These are phyloP conservation scores for Fusarium oxysporum DNA, from an alignment of 2,329 filamentous ascomycete genomes.

Conservation along the genomic window DNA sequence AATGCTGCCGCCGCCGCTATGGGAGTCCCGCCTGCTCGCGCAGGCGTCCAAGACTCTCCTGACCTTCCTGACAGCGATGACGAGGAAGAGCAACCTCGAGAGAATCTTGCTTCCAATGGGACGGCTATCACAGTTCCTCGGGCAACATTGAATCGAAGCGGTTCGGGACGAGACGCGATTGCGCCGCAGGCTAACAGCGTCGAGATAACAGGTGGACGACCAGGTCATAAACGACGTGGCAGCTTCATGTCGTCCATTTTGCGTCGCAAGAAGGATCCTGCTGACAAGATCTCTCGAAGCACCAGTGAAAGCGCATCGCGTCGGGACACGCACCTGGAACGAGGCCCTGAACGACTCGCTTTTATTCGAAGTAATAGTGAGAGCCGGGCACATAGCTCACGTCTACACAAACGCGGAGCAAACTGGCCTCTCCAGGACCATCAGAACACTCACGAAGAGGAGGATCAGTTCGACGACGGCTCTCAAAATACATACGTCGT, in stretches of 20 bases:
- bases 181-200: slow-evolving; percentile 35
- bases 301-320: slow-evolving; percentile 68
- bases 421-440: slow-evolving; percentile 52
- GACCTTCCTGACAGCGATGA: slow-evolving; percentile 72
- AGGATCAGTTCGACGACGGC: slow-evolving; percentile 40
- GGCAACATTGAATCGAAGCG: slow-evolving; percentile 53
- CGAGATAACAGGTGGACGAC: slow-evolving; percentile 38
- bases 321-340: slow-evolving; percentile 71
- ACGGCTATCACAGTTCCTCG: slow-evolving; percentile 30
- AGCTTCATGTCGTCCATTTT: slow-evolving; percentile 70
- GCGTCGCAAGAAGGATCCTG: slow-evolving; percentile 68
- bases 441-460: slow-evolving; percentile 49
- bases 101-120: slow-evolving; percentile 3
- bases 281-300: slow-evolving; percentile 66
- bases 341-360: slow-evolving; percentile 65
- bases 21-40: slow-evolving; percentile 55
- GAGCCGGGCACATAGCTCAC: slow-evolving; percentile 34
- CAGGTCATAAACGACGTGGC: slow-evolving; percentile 54
- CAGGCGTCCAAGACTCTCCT: slow-evolving; percentile 64
- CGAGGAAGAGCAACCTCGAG: slow-evolving; percentile 48
- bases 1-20: slow-evolving; percentile 53
- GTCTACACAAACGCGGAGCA: slow-evolving; percentile 45
- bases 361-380: slow-evolving; percentile 55
- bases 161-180: slow-evolving; percentile 56
- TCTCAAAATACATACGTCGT: slow-evolving; percentile 43